Evolutionary conservation across 305 asterid genomes (phyloP), one percentile per base, ranked within the genome.

Genomic region (Salvia sclarea): DNA sequence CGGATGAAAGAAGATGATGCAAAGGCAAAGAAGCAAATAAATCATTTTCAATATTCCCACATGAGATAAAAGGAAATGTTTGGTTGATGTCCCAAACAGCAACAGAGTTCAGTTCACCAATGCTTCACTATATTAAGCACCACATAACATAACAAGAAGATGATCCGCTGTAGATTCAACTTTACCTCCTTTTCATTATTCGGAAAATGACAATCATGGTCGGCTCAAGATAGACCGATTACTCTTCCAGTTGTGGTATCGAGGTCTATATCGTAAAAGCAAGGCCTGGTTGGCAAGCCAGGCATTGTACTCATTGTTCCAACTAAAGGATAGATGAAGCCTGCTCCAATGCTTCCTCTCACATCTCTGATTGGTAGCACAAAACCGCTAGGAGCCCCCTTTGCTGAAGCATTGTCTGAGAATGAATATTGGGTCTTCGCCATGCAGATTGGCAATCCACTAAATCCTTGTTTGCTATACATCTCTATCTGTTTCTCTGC

Each of bases 221-320:
- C 1, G 2, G 10, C 65, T 91, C 84, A 89, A 80, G 98, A 91
- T 65, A 94, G 96, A 53, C 99, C 99, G 33, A 87, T 78, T 40
- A 94, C 96, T 67, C 73, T 81, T 71, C 98, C 97, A 0, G 98
- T 91, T 53, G 86, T 18, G 0, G 97, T 82, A 67, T 94, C 99
- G 8, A 94, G 72, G 78, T 91, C 98, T 49, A 91, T 91, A 71
- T 91, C 98, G 9, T 91, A 94, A 67, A 91, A 94, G 92, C 98
- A 87, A 71, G 99, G 98, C 79, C 99, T 77, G 13, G 99, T 94
- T 0, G 98, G 97, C 17, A 94, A 86, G 37, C 99, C 99, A 31
- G 99, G 99, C 98, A 94, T 94, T 8, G 98, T 94, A 72, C 98
- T 91, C 98, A 94, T 94, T 0, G 97, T 91, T 49, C 98, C 98